Conservation (phyloP, 768 basidiomycete species). For the Lactarius quietus region DNA sequence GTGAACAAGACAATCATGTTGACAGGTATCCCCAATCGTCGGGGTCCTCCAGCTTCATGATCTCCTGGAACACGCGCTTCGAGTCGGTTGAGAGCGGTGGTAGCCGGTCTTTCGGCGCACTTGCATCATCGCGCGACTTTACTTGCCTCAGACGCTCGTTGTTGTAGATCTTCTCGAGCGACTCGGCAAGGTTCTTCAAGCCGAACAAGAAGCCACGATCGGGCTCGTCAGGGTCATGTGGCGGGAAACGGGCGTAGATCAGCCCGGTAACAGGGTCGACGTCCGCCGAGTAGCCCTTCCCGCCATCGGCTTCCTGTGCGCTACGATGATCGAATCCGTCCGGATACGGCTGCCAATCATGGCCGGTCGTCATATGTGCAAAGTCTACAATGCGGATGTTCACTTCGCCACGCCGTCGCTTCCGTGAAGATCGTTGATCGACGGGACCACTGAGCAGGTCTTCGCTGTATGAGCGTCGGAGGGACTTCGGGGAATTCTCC, state of each 20-base stretch:
- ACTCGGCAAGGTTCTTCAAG: slow-evolving; percentile 70
- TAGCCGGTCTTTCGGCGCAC: slow-evolving; percentile 46
- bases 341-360: slow-evolving; percentile 77
- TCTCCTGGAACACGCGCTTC: slow-evolving; percentile 75
- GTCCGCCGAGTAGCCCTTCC: slow-evolving; percentile 77
- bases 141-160: slow-evolving; percentile 72
- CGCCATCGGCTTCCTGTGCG: slow-evolving; percentile 46
- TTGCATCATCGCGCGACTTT: slow-evolving; percentile 54
- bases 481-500: slow-evolving; percentile 26
- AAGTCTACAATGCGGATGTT: slow-evolving; percentile 98
- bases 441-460: slow-evolving; percentile 68
- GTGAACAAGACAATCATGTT: slow-evolving; percentile 39
- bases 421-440: slow-evolving; percentile 57
- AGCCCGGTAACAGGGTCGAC: slow-evolving; percentile 80
- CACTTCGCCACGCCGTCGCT: slow-evolving; percentile 82
- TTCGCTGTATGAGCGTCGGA: slow-evolving; percentile 78
- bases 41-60: slow-evolving; percentile 56
- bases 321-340: slow-evolving; percentile 39
- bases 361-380: slow-evolving; percentile 95
- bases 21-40: slow-evolving; percentile 78
- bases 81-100: slow-evolving; percentile 66
- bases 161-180: slow-evolving; percentile 84
- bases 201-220: slow-evolving; percentile 95
- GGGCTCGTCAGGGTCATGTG: slow-evolving; percentile 82
- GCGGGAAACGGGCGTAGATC: slow-evolving; percentile 90